Base-by-base conservation (phyloP, 2,329 filamentous ascomycete genomes). In the Zasmidium cellare region DNA sequence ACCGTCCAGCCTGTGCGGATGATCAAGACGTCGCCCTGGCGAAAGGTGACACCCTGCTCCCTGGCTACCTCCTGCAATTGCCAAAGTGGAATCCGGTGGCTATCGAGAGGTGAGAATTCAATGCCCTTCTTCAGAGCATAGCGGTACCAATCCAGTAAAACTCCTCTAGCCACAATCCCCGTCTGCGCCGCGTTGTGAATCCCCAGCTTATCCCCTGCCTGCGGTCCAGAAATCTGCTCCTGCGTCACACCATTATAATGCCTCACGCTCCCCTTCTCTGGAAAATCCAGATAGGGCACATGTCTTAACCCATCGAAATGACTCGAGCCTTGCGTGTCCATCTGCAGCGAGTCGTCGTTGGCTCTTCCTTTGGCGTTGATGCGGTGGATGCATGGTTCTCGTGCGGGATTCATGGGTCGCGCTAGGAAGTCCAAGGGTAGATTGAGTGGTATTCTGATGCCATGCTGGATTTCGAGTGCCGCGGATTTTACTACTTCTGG, bases 281-380 rank as follows among this genome's bases (percentile, higher is more conserved):
- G 25, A 11, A 28, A 28, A 28, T 76, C 72, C 66, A 80, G 77
- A 60, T 81, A 81, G 11, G 66, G 79, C 56, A 77, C 82, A 65
- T 82, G 79, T 22, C 81, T 74, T 24, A 83, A 70, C 0, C 81
- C 81, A 62, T 84, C 82, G 81, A 81, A 70, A 41, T 69, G 68
- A 3, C 56, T 61, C 9, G 60, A 63, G 16, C 57, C 55, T 31
- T 62, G 62, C 12, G 65, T 68, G 47, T 69, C 67, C 61, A 68
- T 65, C 14, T 76, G 76, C 76, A 83, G 82, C 24, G 79, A 73
- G 69, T 87, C 84, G 66, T 87, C 85, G 65, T 87, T 86, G 31
- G 85, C 80, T 2, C 75, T 72, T 11, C 78, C 72, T 6, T 80
- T 80, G 2, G 74, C 58, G 5, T 62, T 57, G 19, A 61, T 53